phyloP scores from a whole-genome alignment of 495 filamentous ascomycete species.

The Wilcoxina mikolae region DNA sequence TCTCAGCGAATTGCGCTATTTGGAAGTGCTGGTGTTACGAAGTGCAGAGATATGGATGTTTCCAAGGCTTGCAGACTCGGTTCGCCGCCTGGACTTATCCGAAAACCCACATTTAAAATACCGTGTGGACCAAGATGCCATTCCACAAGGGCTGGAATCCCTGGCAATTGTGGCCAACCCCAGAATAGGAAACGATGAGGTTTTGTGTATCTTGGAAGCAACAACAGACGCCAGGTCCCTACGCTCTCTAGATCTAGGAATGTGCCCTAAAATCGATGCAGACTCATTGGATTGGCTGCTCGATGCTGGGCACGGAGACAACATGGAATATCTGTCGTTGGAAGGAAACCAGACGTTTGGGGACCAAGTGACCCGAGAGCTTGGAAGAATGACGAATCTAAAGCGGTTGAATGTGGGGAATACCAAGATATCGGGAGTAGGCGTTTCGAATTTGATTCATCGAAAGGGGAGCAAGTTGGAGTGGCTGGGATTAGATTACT shows the following conservation, averaged over 20 bases:
- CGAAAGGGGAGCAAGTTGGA: slow-evolving; percentile 7
- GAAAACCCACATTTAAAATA: not conserved
- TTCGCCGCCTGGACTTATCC: not conserved
- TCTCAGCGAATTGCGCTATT: not conserved
- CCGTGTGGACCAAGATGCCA: not conserved
- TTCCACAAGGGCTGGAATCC: not conserved
- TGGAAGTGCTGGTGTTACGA: not conserved
- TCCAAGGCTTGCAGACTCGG: not conserved
- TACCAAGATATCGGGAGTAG: slow-evolving; percentile 19
- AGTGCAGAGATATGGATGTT: not conserved
- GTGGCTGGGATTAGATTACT: slow-evolving; percentile 19
- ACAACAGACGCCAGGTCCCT: not conserved
- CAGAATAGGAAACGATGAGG: not conserved
- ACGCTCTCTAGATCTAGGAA: slow-evolving; percentile 3
- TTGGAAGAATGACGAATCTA: slow-evolving; percentile 8
- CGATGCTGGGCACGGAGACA: slow-evolving; percentile 3
- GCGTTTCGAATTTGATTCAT: slow-evolving; percentile 15
- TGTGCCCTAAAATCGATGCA: slow-evolving; percentile 19
- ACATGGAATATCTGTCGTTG: slow-evolving; percentile 11
- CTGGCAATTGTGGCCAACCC: not conserved
- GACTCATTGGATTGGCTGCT: slow-evolving; percentile 11
- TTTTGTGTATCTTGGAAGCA: not conserved
- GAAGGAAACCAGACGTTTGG: slow-evolving; percentile 15
- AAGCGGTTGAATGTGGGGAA: slow-evolving; percentile 18
- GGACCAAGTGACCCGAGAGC: slow-evolving; percentile 17